Conservation (phyloP, 768 basidiomycete genomes). For the Suillus cothurnatus region DNA sequence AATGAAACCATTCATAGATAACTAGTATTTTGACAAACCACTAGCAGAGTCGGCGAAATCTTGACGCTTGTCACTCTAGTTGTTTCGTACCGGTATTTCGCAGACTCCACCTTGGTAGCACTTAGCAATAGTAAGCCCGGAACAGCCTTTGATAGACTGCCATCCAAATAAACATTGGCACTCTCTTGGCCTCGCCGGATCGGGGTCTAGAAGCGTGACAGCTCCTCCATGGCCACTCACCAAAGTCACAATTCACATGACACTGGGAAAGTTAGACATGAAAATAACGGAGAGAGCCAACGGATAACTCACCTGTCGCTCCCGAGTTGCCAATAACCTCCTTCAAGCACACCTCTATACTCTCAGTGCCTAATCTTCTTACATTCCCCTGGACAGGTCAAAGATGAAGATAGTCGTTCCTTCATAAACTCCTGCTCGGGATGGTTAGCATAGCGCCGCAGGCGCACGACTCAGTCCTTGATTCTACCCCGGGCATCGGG, state of each 20-base stretch:
- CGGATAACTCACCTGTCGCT: not conserved
- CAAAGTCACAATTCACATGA: not conserved
- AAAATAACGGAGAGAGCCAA: not conserved
- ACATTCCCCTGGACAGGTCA: not conserved
- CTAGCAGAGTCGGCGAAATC: too few relatives aligned
- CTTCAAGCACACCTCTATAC: not conserved
- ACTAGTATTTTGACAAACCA: too few relatives aligned
- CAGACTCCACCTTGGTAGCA: too few relatives aligned
- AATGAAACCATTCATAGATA: too few relatives aligned
- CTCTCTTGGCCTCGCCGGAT: not conserved
- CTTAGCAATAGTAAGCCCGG: too few relatives aligned
- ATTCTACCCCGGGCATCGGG: not conserved
- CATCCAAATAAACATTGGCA: not conserved
- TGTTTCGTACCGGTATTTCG: too few relatives aligned
- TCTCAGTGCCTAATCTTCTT: not conserved
- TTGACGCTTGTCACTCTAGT: too few relatives aligned
- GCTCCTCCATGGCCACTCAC: not conserved
- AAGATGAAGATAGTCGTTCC: not conserved
- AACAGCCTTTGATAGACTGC: not conserved
- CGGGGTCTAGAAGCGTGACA: not conserved
- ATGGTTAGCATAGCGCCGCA: not conserved
- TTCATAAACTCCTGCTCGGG: not conserved
- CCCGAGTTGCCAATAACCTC: not conserved
- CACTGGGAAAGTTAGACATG: not conserved
- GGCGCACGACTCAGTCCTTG: not conserved